These are phyloP conservation scores for Phaseolus lunatus DNA, from an alignment of 306 rosid genomes.

Conservation along the genomic window DNA sequence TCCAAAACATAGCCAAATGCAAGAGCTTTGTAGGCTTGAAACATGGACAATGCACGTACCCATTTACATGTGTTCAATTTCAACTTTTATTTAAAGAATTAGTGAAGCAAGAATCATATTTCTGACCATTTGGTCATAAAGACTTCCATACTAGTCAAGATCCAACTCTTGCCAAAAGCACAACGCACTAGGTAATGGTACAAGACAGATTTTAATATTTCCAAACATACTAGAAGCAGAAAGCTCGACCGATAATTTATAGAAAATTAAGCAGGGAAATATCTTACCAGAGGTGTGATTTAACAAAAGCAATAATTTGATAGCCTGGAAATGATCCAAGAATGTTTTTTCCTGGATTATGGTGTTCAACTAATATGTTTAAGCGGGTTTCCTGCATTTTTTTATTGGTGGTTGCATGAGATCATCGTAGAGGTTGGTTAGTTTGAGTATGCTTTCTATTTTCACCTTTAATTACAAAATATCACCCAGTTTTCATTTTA, in stretches of 20 bases:
- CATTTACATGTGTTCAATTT: slow-evolving; percentile 16
- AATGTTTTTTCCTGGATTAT: not conserved
- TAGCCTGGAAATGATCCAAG: slow-evolving; percentile 20
- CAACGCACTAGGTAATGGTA: not conserved
- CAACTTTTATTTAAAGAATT: not conserved
- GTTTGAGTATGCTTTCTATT: not conserved
- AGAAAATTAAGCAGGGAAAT: slow-evolving; percentile 30
- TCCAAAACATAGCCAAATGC: not conserved
- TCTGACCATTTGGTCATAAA: not conserved
- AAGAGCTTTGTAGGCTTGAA: not conserved
- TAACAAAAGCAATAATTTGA: slow-evolving; percentile 21
- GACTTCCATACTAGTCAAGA: no score
- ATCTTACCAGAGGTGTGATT: slow-evolving; percentile 19
- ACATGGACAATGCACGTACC: not conserved
- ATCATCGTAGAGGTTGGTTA: not conserved
- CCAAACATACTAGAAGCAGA: not conserved
- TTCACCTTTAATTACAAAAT: not conserved
- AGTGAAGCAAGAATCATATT: not conserved
- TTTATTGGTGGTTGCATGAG: not conserved
- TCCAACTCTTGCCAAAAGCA: not conserved
- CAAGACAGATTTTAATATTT: not conserved
- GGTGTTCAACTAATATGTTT: slow-evolving; percentile 8
- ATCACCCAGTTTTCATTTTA: not conserved
- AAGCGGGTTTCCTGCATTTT: slow-evolving; percentile 22
- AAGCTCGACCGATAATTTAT: not conserved